Evolutionary conservation across 108 stramenopile species (phyloP), one percentile per base, ranked within the genome.

Genomic region (Fistulifera pelliculosa): DNA sequence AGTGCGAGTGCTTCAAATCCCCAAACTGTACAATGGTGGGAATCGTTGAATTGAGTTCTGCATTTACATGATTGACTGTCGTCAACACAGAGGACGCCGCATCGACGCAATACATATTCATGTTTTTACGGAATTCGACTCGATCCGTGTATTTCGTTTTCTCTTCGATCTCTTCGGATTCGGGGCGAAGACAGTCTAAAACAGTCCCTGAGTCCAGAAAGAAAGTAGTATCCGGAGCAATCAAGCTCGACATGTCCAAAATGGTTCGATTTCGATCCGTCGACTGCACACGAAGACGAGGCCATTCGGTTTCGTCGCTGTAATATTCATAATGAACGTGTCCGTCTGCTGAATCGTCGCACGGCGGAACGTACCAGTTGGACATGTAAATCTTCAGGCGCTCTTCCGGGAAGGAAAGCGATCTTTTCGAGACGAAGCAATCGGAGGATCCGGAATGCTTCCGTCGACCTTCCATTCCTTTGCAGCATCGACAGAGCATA

Each of bases 391-490:
- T 44, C 41, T 71, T 51, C 16, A 87, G 62, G 24, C 85, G 76
- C 23, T 83, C 75, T 63, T 82, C 77, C 12, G 81, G 64, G 77
- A 73, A 4, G 90, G 84, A 56, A 87, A 85, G 43, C 83, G 75
- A 22, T 76, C 28, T 12, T 48, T 38, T 22, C 79, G 66, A 27
- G 27, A 49, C 7, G 49, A 38, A 11, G 47, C 49, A 25, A 50
- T 49, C 13, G 24, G 15, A 19, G 44, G 44, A 45, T 45, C 21
- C 5, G 44, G 44, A 19, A 45, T 45, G 44, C 8, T 35, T 8
- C 31, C 8, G n/a, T n/a, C n/a, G n/a, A n/a, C n/a, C 31, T 35
- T 35, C 31, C 31, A 35, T 35, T 35, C 31, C 8, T 35, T 35
- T 8, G 31, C 31, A 3, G 31, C 31, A 35, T 35, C 31, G 31